Evolutionary conservation across 176 grass and related monocot genomes (phyloP).

Genomic region (Oryza glumipatula): DNA sequence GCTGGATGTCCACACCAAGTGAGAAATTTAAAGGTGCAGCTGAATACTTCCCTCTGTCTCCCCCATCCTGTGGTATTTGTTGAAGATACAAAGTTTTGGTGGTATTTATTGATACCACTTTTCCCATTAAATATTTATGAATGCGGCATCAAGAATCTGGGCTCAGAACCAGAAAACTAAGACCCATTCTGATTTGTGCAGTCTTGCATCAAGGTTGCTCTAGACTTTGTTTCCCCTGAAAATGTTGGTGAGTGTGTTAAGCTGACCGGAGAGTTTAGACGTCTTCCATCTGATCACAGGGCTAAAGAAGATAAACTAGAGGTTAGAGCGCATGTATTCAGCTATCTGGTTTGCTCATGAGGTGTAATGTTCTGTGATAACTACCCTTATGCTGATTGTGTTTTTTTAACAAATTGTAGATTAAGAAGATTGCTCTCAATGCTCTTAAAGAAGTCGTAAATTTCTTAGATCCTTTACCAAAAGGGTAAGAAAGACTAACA

Average conservation of each 20-base stretch:
- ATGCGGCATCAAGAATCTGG: neutral
- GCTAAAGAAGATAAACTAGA: conserved; percentile 89
- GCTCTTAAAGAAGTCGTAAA: conserved; percentile 52
- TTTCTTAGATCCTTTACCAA: conserved; percentile 35
- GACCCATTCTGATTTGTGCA: conserved; percentile 33
- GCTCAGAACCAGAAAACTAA: conserved; percentile 20
- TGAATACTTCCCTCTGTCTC: neutral
- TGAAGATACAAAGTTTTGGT: neutral
- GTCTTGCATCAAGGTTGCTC: conserved; percentile 91
- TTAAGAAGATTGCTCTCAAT: conserved; percentile 80
- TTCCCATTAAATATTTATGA: neutral
- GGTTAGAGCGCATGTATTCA: conserved; percentile 35
- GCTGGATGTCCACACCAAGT: conserved; percentile 95
- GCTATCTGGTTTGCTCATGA: neutral
- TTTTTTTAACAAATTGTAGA: conserved; percentile 39
- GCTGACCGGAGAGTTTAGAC: conserved; percentile 70
- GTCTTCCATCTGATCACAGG: conserved; percentile 66
- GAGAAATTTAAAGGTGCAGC: conserved; percentile 77
- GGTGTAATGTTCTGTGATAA: neutral
- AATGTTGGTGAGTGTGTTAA: conserved; percentile 67
- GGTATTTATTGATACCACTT: neutral
- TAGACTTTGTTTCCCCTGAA: conserved; percentile 92
- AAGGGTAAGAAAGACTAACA: conserved; percentile 38
- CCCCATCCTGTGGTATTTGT: neutral
- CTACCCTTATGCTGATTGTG: neutral